Conservation (phyloP, 116 monocot species). For the Zostera marina region DNA sequence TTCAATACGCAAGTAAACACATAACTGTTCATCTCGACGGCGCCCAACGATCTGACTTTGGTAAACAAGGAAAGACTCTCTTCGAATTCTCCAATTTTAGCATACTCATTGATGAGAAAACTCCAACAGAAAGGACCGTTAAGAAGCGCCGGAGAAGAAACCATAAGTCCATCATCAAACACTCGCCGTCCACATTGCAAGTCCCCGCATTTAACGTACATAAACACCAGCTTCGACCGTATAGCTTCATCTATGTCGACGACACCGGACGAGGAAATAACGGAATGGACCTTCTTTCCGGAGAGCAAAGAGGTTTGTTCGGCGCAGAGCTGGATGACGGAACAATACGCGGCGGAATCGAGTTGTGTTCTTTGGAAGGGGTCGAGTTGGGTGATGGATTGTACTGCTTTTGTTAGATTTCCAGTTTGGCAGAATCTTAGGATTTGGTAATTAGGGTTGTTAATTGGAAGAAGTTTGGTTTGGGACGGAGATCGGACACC, state of each 20-base stretch:
- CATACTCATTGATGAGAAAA: slow-evolving; percentile 36
- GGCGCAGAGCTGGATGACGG: slow-evolving; percentile 49
- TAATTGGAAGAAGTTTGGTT: background rate
- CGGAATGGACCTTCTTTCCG: slow-evolving; percentile 8
- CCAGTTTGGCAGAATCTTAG: slow-evolving; percentile 17
- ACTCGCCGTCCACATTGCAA: slow-evolving; percentile 41
- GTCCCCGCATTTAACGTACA: slow-evolving; percentile 57
- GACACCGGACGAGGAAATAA: slow-evolving; percentile 22
- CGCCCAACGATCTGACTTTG: slow-evolving; percentile 21
- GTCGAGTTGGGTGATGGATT: slow-evolving; percentile 10
- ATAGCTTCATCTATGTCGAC: slow-evolving; percentile 17
- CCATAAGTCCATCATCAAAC: slow-evolving; percentile 21
- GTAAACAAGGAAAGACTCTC: slow-evolving; percentile 33
- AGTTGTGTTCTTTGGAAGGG: slow-evolving; percentile 2
- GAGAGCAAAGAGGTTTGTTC: slow-evolving; percentile 14
- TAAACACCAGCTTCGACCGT: slow-evolving; percentile 39
- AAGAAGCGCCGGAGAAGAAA: slow-evolving; percentile 3
- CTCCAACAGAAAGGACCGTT: slow-evolving; percentile 19
- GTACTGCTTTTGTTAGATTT: slow-evolving; percentile 25
- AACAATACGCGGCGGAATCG: slow-evolving; percentile 18
- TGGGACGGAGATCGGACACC: too few relatives aligned
- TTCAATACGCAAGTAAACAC: slow-evolving; percentile 51
- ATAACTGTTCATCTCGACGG: slow-evolving; percentile 21
- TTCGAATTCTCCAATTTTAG: slow-evolving; percentile 20
- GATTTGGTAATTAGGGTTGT: slow-evolving; percentile 10